Percentiles rank a stretch among this genome's conserved stretches.
Conservation (phyloP, 139 green algal genomes). For the Astrephomene gubernaculifera region DNA sequence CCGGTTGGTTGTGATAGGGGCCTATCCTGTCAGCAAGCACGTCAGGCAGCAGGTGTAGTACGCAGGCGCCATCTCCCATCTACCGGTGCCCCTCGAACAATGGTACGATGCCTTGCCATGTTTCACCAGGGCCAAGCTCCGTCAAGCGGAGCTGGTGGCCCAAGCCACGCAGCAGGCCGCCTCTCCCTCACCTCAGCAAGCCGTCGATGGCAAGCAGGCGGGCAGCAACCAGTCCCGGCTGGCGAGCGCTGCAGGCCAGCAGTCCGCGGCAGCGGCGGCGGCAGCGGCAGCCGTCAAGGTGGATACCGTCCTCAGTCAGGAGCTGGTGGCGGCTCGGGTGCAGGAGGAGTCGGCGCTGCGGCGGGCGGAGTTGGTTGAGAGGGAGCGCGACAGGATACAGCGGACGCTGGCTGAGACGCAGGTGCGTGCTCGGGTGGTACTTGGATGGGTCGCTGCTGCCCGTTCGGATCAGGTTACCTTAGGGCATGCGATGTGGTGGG, state of each 20-base stretch:
- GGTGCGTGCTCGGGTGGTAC: constrained; percentile 30
- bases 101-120: too few species aligned
- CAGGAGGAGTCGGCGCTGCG: constrained; percentile 50
- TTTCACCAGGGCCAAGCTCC: constrained; percentile 48
- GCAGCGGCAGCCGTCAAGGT: not conserved
- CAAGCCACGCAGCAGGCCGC: constrained; percentile 8
- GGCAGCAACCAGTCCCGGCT: not conserved
- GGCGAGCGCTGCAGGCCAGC: not conserved
- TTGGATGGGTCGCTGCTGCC: not conserved
- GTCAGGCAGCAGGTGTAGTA: too few species aligned
- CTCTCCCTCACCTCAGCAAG: not conserved
- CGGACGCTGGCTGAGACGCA: constrained; percentile 56
- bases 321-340: constrained; percentile 62
- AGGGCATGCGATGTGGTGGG: not conserved
- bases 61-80: too few species aligned
- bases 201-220: not conserved
- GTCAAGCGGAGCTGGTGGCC: constrained; percentile 42
- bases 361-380: constrained; percentile 58
- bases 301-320: constrained; percentile 47
- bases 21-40: too few species aligned
- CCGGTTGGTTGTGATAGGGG: too few species aligned
- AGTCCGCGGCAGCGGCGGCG: not conserved
- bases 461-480: not conserved
- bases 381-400: constrained; percentile 55
- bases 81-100: too few species aligned